Conservation (phyloP, 139 green algal genomes). For the Volvox africanus region DNA sequence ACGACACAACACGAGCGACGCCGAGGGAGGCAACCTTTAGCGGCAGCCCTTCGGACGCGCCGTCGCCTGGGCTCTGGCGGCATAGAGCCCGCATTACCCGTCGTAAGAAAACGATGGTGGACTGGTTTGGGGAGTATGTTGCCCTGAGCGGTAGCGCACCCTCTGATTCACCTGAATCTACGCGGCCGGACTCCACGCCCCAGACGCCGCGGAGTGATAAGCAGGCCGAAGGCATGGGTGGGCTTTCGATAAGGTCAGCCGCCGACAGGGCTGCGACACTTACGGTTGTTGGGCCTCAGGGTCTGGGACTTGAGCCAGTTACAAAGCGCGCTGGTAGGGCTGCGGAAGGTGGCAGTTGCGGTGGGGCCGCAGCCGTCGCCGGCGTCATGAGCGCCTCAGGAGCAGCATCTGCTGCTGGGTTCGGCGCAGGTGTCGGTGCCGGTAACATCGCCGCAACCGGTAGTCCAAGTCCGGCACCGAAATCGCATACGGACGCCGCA, state of each 20-base stretch:
- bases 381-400: neutral
- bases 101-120: neutral
- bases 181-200: neutral
- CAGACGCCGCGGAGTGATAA: neutral
- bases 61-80: neutral
- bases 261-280: neutral
- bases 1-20: neutral
- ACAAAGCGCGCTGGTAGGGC: neutral
- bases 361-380: neutral
- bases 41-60: neutral
- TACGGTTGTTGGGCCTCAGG: neutral
- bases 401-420: neutral
- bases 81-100: neutral
- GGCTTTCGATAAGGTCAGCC: no score
- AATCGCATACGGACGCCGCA: no score
- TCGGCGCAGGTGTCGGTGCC: no score
- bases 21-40: neutral
- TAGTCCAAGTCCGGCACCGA: no score
- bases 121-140: constrained; percentile 26
- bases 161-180: constrained; percentile 18
- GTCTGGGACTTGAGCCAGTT: neutral
- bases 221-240: neutral
- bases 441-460: no score
- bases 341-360: neutral
- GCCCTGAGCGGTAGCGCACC: neutral